Evolutionary conservation across 257 asterid species (phyloP).

Genomic region (Przewalskia tangutica): DNA sequence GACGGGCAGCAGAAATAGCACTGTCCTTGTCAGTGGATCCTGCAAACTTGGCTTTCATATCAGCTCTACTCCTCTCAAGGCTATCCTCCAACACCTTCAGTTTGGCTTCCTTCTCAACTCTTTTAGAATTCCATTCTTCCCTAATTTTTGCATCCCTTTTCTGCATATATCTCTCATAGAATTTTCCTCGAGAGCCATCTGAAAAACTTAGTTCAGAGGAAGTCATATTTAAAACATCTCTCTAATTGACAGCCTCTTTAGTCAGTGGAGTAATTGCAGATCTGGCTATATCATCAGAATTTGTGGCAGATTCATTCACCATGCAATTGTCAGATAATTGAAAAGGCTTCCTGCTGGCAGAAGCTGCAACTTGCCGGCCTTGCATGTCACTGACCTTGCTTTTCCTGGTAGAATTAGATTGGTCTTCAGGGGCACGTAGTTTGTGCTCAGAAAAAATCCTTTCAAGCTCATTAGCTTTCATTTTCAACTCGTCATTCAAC

Average conservation of each 20-base stretch:
- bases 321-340: slow-evolving; percentile 19
- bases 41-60: slow-evolving; percentile 62
- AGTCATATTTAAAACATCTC: slow-evolving; percentile 28
- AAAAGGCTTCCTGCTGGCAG: slow-evolving; percentile 22
- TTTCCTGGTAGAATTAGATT: slow-evolving; percentile 36
- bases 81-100: slow-evolving; percentile 78
- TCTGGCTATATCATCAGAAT: slow-evolving; percentile 26
- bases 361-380: slow-evolving; percentile 24
- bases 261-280: slow-evolving; percentile 11
- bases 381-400: slow-evolving; percentile 33
- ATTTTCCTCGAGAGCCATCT: slow-evolving; percentile 69
- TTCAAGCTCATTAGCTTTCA: slow-evolving; percentile 90
- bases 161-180: slow-evolving; percentile 58
- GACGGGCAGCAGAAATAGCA: slow-evolving; percentile 31
- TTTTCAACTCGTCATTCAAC: slow-evolving; percentile 65
- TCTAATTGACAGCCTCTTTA: slow-evolving; percentile 31
- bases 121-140: slow-evolving; percentile 77
- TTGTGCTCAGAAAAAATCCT: slow-evolving; percentile 73
- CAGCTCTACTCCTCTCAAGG: slow-evolving; percentile 66
- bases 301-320: slow-evolving; percentile 29
- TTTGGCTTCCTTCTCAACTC: slow-evolving; percentile 79
- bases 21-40: slow-evolving; percentile 38
- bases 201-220: slow-evolving; percentile 51
- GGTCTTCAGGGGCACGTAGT: slow-evolving; percentile 62
- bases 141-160: slow-evolving; percentile 83